Evolutionary conservation across 108 stramenopile genomes (phyloP).

Genomic region (Skeletonema potamos): DNA sequence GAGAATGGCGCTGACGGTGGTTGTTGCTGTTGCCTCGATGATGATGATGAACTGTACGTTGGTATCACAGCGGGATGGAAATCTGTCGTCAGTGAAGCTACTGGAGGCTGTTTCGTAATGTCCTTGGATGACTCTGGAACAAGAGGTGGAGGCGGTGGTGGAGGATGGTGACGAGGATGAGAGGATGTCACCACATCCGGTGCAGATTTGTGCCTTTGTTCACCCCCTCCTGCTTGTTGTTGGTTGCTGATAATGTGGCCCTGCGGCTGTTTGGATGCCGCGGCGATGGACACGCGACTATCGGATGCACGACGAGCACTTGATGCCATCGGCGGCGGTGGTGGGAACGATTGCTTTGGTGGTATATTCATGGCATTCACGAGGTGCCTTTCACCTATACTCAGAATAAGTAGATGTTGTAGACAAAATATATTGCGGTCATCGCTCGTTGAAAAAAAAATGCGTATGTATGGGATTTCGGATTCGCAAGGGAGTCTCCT

Average conservation of each 20-base stretch:
- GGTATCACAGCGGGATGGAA: background rate
- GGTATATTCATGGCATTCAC: background rate
- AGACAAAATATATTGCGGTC: no score
- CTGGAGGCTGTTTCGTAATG: background rate
- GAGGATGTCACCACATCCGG: background rate
- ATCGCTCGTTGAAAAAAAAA: no score
- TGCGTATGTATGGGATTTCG: no score
- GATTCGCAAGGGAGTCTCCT: no score
- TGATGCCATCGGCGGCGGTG: background rate
- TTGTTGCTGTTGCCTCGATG: background rate
- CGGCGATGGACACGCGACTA: background rate
- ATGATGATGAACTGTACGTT: background rate
- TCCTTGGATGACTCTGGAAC: background rate
- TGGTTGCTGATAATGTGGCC: no score
- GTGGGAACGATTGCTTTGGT: background rate
- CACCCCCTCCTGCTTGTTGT: background rate
- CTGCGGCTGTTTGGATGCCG: background rate
- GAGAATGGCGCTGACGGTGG: background rate
- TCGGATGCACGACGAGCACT: background rate
- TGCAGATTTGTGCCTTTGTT: background rate
- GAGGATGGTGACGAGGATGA: background rate
- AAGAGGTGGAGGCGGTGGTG: background rate
- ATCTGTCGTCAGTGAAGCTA: background rate
- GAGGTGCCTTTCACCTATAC: no score
- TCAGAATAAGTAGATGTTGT: no score